These are phyloP conservation scores for Arthrinium phaeospermum DNA, from an alignment of 2,329 filamentous ascomycete species.

Conservation along the genomic window DNA sequence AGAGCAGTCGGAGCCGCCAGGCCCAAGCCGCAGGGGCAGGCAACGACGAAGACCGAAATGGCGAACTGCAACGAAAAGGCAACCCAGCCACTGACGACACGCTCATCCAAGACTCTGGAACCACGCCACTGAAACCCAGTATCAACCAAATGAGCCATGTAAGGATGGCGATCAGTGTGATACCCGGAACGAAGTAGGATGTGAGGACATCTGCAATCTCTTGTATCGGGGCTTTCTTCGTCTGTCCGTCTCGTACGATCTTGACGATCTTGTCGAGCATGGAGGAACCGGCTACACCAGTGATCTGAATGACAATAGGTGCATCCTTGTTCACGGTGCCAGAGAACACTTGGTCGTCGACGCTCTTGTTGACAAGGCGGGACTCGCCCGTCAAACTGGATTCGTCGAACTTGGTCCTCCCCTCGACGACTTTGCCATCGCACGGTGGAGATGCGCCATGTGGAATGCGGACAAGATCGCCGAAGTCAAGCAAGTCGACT, in stretches of 20 bases:
- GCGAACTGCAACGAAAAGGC: constrained; percentile 82
- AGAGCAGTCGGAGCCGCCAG: constrained; percentile 87
- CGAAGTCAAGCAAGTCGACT: constrained; percentile 76
- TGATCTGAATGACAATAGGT: constrained; percentile 67
- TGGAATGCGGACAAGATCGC: constrained; percentile 75
- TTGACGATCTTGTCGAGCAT: constrained; percentile 83
- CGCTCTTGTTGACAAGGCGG: constrained; percentile 65
- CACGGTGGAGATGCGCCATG: constrained; percentile 85
- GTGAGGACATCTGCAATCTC: constrained; percentile 75
- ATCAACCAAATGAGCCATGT: constrained; percentile 77
- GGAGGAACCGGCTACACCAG: constrained; percentile 68
- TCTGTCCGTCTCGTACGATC: constrained; percentile 78
- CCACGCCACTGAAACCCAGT: constrained; percentile 62
- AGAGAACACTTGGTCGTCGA: constrained; percentile 70
- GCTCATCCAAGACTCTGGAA: constrained; percentile 63
- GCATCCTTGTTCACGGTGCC: constrained; percentile 76
- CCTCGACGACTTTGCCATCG: constrained; percentile 72
- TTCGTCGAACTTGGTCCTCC: constrained; percentile 79
- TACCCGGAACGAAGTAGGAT: constrained; percentile 76
- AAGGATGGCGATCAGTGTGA: constrained; percentile 70
- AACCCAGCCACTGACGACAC: constrained; percentile 64
- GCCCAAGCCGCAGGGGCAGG: constrained; percentile 83
- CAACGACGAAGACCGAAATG: constrained; percentile 86
- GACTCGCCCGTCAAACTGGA: constrained; percentile 87
- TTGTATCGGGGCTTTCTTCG: constrained; percentile 76